Evolutionary conservation across 2,329 filamentous ascomycete species (phyloP), one percentile per base, ranked within the genome.

Genomic region (Fusarium dlaminii): DNA sequence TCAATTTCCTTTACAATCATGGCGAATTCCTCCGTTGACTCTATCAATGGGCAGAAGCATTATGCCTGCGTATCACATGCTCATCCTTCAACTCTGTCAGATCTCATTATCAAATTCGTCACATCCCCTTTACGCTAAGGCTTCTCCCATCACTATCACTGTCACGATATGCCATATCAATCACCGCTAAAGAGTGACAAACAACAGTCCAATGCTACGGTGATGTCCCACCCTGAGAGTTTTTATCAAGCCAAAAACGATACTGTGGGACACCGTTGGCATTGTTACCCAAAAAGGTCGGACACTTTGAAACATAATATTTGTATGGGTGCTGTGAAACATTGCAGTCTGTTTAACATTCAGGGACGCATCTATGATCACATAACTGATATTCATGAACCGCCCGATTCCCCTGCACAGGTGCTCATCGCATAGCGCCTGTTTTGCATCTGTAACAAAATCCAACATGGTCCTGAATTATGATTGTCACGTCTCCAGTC

Each of bases 111-210:
- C 30, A 48, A 17, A 20, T 29, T 24, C 10, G 17, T 71, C 67
- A 67, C 67, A 61, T 66, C 39, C 13, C 29, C 37, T 15, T 18
- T 34, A 34, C 65, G 39, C 55, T 66, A 66, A 60, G 34, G 40
- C n/a, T 36, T 13, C 51, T 17, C 11, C 14, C 10, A 20, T 74
- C 70, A 73, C 70, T 73, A 59, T 73, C 70, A 73, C 71, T 46
- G 37, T 66, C 60, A 71, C 43, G 22, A 20, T 45, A 40, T 66
- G 36, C 17, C 34, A 48, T 40, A 45, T 56, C 24, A 61, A 22
- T 57, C 61, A 66, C 48, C 27, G 32, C 43, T 62, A 42, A 32
- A 34, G 24, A 65, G 22, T 34, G 48, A 59, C 34, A 61, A 71
- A 55, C 48, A 54, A 54, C 39, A 54, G 68, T 46, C 22, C 45